These are phyloP conservation scores for Tricharina praecox DNA, from an alignment of 495 filamentous ascomycete genomes.

Conservation along the genomic window DNA sequence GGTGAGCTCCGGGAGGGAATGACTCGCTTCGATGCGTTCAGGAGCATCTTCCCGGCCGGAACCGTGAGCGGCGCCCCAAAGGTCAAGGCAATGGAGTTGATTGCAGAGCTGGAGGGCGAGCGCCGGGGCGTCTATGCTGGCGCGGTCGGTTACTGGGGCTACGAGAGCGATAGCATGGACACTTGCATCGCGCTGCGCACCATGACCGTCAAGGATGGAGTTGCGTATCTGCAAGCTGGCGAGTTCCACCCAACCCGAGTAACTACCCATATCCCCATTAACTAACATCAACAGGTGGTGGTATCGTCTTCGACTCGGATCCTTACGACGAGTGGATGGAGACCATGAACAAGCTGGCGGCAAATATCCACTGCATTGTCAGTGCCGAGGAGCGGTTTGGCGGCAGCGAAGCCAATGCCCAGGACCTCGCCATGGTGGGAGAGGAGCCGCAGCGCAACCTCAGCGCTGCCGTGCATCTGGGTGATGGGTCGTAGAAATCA, in stretches of 20 bases:
- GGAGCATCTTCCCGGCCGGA: slow-evolving; percentile 88
- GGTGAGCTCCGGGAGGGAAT: slow-evolving; percentile 65
- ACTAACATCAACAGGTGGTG: slow-evolving; percentile 60
- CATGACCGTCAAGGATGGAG: slow-evolving; percentile 81
- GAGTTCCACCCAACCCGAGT: too few relatives aligned
- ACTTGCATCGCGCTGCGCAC: slow-evolving; percentile 96
- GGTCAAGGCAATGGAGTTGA: slow-evolving; percentile 89
- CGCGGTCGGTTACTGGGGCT: slow-evolving; percentile 88
- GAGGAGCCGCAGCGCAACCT: slow-evolving; percentile 31
- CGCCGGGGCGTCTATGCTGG: slow-evolving; percentile 92
- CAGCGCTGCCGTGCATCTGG: slow-evolving; percentile 32
- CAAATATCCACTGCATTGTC: slow-evolving; percentile 72
- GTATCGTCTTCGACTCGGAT: slow-evolving; percentile 93
- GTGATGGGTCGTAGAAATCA: slow-evolving; percentile 22
- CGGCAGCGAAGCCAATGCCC: slow-evolving; percentile 30
- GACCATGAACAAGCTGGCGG: slow-evolving; percentile 90
- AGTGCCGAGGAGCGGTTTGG: slow-evolving; percentile 64
- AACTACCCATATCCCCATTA: too few relatives aligned
- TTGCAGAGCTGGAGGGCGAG: slow-evolving; percentile 82
- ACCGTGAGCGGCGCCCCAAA: slow-evolving; percentile 91
- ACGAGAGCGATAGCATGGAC: slow-evolving; percentile 79
- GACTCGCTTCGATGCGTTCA: slow-evolving; percentile 89
- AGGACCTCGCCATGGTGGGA: slow-evolving; percentile 31
- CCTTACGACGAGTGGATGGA: slow-evolving; percentile 88
- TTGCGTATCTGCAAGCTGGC: slow-evolving; percentile 82